Evolutionary conservation across 2,329 filamentous ascomycete genomes (phyloP).

Genomic region (Scleromitrula shiraiana): DNA sequence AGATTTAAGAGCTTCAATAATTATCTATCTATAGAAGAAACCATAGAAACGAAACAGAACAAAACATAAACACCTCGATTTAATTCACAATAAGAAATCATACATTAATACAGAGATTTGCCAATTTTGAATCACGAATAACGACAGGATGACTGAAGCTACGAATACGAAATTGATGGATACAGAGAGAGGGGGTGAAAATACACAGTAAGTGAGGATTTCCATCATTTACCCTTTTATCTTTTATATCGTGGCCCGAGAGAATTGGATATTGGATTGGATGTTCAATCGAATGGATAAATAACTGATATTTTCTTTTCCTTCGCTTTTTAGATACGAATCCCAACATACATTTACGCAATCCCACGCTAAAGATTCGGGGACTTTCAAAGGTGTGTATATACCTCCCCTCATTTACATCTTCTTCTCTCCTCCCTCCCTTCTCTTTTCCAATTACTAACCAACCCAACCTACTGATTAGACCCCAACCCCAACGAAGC

Average conservation of each 20-base stretch:
- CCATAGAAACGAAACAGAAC: too few species aligned
- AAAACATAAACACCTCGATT: background rate
- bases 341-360: slow-evolving; percentile 41
- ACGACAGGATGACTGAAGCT: slow-evolving; percentile 12
- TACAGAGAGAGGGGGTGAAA: slow-evolving; percentile 51
- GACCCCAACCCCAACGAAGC: slow-evolving; percentile 12
- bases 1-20: too few species aligned
- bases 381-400: slow-evolving; percentile 45
- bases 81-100: background rate
- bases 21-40: too few species aligned
- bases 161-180: slow-evolving; percentile 42
- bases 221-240: background rate
- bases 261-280: background rate
- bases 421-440: background rate
- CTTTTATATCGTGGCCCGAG: background rate
- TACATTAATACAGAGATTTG: too few species aligned
- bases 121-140: too few species aligned
- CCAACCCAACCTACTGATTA: background rate
- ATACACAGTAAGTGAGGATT: slow-evolving; percentile 41
- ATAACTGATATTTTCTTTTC: too few species aligned
- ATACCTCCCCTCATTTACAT: background rate
- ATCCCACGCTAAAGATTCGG: slow-evolving; percentile 44
- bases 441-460: background rate
- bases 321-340: slow-evolving; percentile 45
- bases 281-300: background rate